A percentile compares a stretch with the other conserved stretches of the same genome.
Conservation (phyloP, 768 basidiomycete species). For the Boletellus emodensis region DNA sequence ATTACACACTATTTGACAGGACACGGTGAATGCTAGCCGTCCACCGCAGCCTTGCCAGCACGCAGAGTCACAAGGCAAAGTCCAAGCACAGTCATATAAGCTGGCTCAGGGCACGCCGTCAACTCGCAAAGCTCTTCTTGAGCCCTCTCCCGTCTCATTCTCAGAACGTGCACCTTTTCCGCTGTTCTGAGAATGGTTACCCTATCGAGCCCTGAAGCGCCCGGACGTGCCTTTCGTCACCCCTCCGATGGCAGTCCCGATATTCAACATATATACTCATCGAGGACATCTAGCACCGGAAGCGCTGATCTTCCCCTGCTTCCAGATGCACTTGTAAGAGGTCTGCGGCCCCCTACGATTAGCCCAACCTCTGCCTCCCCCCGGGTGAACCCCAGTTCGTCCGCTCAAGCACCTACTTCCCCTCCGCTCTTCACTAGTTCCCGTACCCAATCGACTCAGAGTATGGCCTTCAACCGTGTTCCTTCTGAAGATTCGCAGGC, state of each 20-base stretch:
- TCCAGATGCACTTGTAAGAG: slow-evolving; percentile 7
- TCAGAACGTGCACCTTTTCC: slow-evolving; percentile 4
- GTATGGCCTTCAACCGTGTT: slow-evolving; percentile 40
- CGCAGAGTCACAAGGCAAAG: slow-evolving; percentile 1
- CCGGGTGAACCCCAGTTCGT: slow-evolving; percentile 47
- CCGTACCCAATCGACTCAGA: slow-evolving; percentile 38
- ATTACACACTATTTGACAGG: slow-evolving; percentile 12
- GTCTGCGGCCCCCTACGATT: slow-evolving; percentile 26
- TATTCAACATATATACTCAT: background rate
- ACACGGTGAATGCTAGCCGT: slow-evolving; percentile 5
- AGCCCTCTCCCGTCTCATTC: background rate
- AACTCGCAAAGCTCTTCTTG: background rate
- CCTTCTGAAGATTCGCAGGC: slow-evolving; percentile 44
- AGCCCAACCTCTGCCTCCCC: slow-evolving; percentile 42
- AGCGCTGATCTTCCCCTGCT: slow-evolving; percentile 32
- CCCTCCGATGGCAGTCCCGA: slow-evolving; percentile 9
- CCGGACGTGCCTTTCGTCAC: slow-evolving; percentile 30
- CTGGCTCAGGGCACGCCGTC: background rate
- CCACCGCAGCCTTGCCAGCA: background rate
- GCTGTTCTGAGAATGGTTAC: slow-evolving; percentile 24
- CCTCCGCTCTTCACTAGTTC: slow-evolving; percentile 27
- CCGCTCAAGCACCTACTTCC: slow-evolving; percentile 9
- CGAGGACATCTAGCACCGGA: slow-evolving; percentile 24
- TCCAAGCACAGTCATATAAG: background rate
- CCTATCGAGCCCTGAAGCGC: slow-evolving; percentile 52